Evolutionary conservation across 805 yeast species (phyloP).

Genomic region (Wickerhamomyces queroliae): DNA sequence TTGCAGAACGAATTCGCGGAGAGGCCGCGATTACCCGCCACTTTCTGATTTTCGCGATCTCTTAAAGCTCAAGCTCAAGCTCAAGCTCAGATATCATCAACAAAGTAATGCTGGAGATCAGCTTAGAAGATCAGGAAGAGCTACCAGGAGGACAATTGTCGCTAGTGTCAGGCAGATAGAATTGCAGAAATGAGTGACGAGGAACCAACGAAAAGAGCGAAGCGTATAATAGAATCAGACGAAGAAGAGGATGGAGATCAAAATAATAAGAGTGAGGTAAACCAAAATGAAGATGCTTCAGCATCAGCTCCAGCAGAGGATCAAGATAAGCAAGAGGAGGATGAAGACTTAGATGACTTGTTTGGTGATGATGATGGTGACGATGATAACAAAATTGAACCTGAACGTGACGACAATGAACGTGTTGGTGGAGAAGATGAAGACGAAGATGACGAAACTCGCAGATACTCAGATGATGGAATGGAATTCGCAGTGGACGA

Average conservation of each 20-base stretch:
- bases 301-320: constrained; percentile 6
- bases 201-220: constrained; percentile 3
- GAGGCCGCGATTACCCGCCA: too few relatives aligned
- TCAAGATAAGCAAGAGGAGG: constrained; percentile 14
- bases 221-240: background rate
- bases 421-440: constrained; percentile 27
- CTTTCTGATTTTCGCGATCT: too few relatives aligned
- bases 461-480: constrained; percentile 27
- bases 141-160: too few relatives aligned
- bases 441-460: constrained; percentile 28
- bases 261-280: constrained; percentile 2
- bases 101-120: too few relatives aligned
- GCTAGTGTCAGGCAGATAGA: too few relatives aligned
- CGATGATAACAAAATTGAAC: constrained; percentile 12
- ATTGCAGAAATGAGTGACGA: background rate
- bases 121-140: too few relatives aligned
- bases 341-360: constrained; percentile 36
- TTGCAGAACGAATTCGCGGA: too few relatives aligned
- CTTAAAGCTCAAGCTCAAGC: too few relatives aligned
- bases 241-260: constrained; percentile 1
- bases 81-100: too few relatives aligned
- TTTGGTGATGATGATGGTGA: constrained; percentile 26
- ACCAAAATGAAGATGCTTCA: constrained; percentile 1
- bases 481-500: constrained; percentile 17
- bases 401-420: constrained; percentile 22